Conservation (phyloP, 2,329 filamentous ascomycete species). For the Phialophora chinensis region DNA sequence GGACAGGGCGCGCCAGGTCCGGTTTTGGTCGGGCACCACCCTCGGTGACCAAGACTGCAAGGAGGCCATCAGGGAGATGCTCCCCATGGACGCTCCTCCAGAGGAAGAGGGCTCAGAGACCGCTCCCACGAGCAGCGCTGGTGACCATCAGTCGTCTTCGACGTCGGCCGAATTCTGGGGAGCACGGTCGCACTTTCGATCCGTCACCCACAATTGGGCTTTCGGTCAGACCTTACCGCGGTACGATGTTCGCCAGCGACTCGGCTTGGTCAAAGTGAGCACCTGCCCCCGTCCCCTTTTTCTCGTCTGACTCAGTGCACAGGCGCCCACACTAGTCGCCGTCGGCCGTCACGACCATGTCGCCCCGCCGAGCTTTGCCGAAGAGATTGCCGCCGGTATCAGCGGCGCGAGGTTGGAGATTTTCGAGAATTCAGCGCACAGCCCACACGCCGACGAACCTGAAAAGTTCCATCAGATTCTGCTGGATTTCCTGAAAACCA, state of each 20-base stretch:
- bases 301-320: neutral
- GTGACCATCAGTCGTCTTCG: neutral
- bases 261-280: slow-evolving; percentile 22
- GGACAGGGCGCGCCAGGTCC: slow-evolving; percentile 26
- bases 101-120: neutral
- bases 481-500: slow-evolving; percentile 17
- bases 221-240: slow-evolving; percentile 25
- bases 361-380: slow-evolving; percentile 14
- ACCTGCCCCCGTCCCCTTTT: neutral
- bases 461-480: slow-evolving; percentile 21
- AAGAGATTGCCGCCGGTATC: slow-evolving; percentile 20
- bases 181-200: slow-evolving; percentile 10
- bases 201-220: slow-evolving; percentile 26
- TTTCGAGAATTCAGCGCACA: slow-evolving; percentile 29
- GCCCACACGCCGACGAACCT: slow-evolving; percentile 26
- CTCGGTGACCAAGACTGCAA: slow-evolving; percentile 20
- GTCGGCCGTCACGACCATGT: slow-evolving; percentile 29
- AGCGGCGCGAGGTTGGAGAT: slow-evolving; percentile 21
- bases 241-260: slow-evolving; percentile 25
- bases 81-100: slow-evolving; percentile 19
- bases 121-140: neutral
- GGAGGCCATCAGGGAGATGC: slow-evolving; percentile 16
- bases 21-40: slow-evolving; percentile 27
- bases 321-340: slow-evolving; percentile 24
- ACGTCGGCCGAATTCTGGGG: slow-evolving; percentile 11